Base-by-base conservation (phyloP, 2,329 filamentous ascomycete genomes). In the Ophiostoma montium region DNA sequence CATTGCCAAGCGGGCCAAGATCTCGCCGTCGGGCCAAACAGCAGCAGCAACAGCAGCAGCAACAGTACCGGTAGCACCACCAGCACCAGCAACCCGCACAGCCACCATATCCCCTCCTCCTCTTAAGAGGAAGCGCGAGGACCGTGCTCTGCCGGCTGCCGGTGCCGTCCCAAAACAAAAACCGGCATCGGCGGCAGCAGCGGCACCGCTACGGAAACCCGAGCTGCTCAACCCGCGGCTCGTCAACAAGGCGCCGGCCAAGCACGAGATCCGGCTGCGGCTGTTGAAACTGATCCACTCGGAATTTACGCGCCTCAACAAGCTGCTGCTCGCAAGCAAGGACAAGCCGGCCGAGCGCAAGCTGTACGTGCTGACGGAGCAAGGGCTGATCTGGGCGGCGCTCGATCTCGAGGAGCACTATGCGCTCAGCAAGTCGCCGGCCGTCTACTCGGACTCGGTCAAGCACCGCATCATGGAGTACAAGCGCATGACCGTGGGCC, bases 361-460 rank as follows among this genome's bases (percentile, higher is more conserved):
- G 36, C 65, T 68, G n/a, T 66, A 85, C 2, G 59, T 80, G 15
- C 62, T 87, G 43, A 75, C 74, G 1, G 70, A 78, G 1, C 78
- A 86, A 59, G 75, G 81, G 42, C 69, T 89, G 19, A 82, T 88
- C 53, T 76, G 74, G 55, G 69, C 78, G 53, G 77, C 79, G 0
- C 67, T 90, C 1, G 83, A 90, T 56, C 79, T 89, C 52, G 94
- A 98, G 65, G 80, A 94, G 61, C 76, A 76, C 33, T 68, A 78
- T 8, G 88, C 88, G 1, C 70, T 70, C 12, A 78, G 81, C 15
- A 82, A 82, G 52, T 67, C 74, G 1, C 65, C 74, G 0, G 19
- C 35, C 5, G 78, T 96, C 27, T 98, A 98, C 59, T 70, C 75
- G 8, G 95, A 94, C 57, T 70, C 88, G 23, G 78, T 96, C 62